Base-by-base conservation (phyloP, 176 grass and related monocot genomes). In the Musa schizocarpa region DNA sequence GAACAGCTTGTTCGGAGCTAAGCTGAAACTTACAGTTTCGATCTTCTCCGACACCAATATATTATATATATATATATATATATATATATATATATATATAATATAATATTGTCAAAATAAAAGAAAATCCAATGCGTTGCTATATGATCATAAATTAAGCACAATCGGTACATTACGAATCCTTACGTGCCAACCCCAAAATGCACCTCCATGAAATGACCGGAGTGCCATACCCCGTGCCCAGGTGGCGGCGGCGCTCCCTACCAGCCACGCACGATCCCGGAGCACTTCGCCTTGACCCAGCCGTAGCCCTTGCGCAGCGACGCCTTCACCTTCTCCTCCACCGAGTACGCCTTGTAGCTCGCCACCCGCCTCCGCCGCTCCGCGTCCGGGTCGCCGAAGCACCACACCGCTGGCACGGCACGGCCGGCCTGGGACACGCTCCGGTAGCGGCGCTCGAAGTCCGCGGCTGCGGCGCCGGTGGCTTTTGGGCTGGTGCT, bases 271-370 rank as follows among this genome's bases (percentile, higher is more conserved):
- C 27, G 1, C 12, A 68, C 65, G 21, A 68, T 9, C 9, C 10
- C 65, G 65, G 76, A 73, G 80, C 86, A 83, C 19, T 80, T 76
- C 52, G 73, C 73, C 85, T 94, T 94, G 80, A 94, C 59, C 91
- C 87, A 90, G 11, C 82, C 73, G 82, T 87, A 55, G 0, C 91
- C 80, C 19, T 72, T 76, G 52, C 85, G 82, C 43, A 94, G 73
- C 54, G 91, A 94, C 21, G 87, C 83, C 88, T 90, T 90, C 16
- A 94, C 55, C 75, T 83, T 79, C 19, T 82, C 83, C 82, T 94
- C 87, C 24, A 83, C 82, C 77, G 82, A 74, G 76, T 90, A 90
- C 2, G 78, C 70, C 80, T 94, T 94, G 83, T 94, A 94, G 11
- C 61, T 74, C 0, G 85, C 91, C 11, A 90, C 87, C 76, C 91